Conservation (phyloP, 108 stramenopile species). For the Skeletonema menzelii region DNA sequence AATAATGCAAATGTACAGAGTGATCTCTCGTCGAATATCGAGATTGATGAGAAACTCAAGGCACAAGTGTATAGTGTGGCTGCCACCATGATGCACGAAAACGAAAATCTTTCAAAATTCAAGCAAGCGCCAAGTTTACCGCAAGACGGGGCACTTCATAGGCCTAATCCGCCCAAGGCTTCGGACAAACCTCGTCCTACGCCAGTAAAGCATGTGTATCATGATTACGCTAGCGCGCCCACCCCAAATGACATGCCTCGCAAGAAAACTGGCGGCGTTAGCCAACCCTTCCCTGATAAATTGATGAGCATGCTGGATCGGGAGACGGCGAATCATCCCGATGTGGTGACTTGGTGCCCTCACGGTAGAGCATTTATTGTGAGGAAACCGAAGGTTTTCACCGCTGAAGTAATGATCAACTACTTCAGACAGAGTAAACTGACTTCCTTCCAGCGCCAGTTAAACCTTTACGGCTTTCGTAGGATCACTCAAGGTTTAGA, state of each 20-base stretch:
- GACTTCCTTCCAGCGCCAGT: conserved; percentile 82
- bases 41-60: conserved; percentile 4
- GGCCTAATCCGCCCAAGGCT: neutral
- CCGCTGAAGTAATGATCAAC: conserved; percentile 81
- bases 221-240: conserved; percentile 71
- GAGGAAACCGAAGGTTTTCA: conserved; percentile 82
- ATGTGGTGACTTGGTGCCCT: conserved; percentile 68
- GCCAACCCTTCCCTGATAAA: conserved; percentile 85
- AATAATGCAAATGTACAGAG: neutral
- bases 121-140: neutral
- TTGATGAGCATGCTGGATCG: conserved; percentile 74
- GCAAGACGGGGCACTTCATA: neutral
- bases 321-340: conserved; percentile 41
- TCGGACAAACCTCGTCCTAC: conserved; percentile 13
- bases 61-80: conserved; percentile 25
- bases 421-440: conserved; percentile 89
- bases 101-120: neutral
- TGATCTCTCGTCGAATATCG: neutral
- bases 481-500: conserved; percentile 87
- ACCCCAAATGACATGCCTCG: conserved; percentile 59
- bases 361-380: conserved; percentile 91
- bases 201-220: conserved; percentile 59
- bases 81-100: conserved; percentile 16
- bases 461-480: conserved; percentile 94
- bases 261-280: conserved; percentile 89